Conservation (phyloP, 108 stramenopile genomes). For the Stephanodiscus minutulus region DNA sequence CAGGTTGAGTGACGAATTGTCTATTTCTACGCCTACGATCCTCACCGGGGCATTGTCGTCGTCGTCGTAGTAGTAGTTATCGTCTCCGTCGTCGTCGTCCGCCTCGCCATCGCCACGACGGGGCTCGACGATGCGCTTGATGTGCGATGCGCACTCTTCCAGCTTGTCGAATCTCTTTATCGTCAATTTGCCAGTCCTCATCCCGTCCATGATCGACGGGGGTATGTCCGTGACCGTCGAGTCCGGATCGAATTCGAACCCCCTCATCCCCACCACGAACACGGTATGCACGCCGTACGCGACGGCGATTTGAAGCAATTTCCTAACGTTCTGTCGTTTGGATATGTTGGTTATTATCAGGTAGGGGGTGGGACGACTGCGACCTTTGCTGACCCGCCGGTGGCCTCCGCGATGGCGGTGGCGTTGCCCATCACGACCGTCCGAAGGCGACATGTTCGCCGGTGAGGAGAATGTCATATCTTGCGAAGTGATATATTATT, state of each 20-base stretch:
- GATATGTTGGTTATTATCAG: slow-evolving; percentile 81
- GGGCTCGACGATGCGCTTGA: slow-evolving; percentile 40
- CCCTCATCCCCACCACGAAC: slow-evolving; percentile 75
- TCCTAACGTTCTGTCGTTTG: slow-evolving; percentile 65
- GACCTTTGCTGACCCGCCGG: too few species aligned
- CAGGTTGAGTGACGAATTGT: slow-evolving; percentile 46
- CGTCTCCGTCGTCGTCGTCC: not conserved
- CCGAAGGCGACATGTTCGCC: too few species aligned
- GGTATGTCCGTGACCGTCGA: slow-evolving; percentile 22
- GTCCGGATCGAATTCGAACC: slow-evolving; percentile 51
- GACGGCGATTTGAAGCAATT: slow-evolving; percentile 59
- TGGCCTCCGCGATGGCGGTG: too few species aligned
- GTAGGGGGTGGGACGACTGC: slow-evolving; percentile 38
- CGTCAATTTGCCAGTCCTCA: slow-evolving; percentile 31
- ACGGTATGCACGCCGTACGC: slow-evolving; percentile 69
- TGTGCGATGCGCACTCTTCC: slow-evolving; percentile 63
- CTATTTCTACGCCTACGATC: slow-evolving; percentile 83
- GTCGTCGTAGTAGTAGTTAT: not conserved
- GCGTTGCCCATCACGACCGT: too few species aligned
- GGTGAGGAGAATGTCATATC: too few species aligned
- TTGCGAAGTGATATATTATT: too few species aligned
- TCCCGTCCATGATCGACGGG: slow-evolving; percentile 4
- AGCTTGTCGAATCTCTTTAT: slow-evolving; percentile 66
- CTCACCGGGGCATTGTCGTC: slow-evolving; percentile 32
- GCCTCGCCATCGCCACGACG: not conserved